Evolutionary conservation across 73 alveolate species (phyloP), one percentile per base, ranked within the genome.

Genomic region (Urostyla sp.): DNA sequence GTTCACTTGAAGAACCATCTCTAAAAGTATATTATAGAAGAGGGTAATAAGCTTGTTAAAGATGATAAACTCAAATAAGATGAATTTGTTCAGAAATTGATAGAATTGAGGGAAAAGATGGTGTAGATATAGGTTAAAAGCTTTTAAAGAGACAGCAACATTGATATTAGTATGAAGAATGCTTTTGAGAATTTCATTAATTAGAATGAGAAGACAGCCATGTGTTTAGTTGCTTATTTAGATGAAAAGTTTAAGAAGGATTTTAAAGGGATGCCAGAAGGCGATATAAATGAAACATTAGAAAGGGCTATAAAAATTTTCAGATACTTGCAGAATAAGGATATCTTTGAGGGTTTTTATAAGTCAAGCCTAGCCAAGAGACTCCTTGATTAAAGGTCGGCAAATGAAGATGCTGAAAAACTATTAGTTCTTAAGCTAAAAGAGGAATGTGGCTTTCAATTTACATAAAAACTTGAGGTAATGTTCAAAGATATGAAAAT

Each of bases 381-480:
- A 36, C 84, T 90, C 32, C 67, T 90, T 38, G 57, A 61, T 28
- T 18, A 56, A 15, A 49, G 59, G 46, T 11, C 79, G 28, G 21
- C 72, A n/a, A 44, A 85, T 36, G 94, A 90, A 31, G 97, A 90
- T 23, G 86, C 94, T 18, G 97, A 90, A 59, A 90, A 74, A 23
- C 30, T 58, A 28, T 59, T 90, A 90, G 85, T 90, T 30, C 59
- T 74, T 1, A 90, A 90, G 63, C 58, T 90, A 38, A 90, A 90
- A 74, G 78, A 55, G 4, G 94, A 88, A 32, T 90, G 97, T 20
- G 97, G 97, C 21, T 80, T 67, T 26, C 61, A 59, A 30, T 90
- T 66, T 30, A 88, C 94, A 6, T 58, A 83, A n/a, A 90, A 90
- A 40, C 61, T 87, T 24, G 97, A 90, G 63, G 94, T 91, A 1